A percentile compares a stretch with the other conserved stretches of the same genome.
These are phyloP conservation scores for Nothophoma quercina DNA, from an alignment of 2,329 filamentous ascomycete species.

Conservation along the genomic window DNA sequence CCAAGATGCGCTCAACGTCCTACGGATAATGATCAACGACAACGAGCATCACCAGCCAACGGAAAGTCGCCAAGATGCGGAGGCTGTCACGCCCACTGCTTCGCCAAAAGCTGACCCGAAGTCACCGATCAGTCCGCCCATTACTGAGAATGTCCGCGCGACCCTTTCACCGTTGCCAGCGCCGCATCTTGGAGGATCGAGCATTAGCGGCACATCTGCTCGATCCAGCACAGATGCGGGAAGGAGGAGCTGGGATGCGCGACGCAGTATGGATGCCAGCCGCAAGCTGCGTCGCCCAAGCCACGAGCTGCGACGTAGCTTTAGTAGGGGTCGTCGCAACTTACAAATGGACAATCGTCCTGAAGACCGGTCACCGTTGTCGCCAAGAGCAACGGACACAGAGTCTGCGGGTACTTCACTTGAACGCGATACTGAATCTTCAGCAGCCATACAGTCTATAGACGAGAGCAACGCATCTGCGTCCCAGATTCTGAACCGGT, in stretches of 20 bases:
- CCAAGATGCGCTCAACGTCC: conserved; percentile 79
- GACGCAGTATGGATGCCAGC: conserved; percentile 49
- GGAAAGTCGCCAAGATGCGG: conserved; percentile 16
- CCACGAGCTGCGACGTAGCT: conserved; percentile 63
- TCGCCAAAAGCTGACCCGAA: conserved; percentile 18
- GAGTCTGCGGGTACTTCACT: conserved; percentile 79
- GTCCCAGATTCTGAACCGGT: conserved; percentile 87
- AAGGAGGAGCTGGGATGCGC: conserved; percentile 51
- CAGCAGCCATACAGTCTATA: conserved; percentile 65
- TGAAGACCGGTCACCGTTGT: conserved; percentile 57
- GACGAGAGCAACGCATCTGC: conserved; percentile 81
- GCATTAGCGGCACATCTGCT: conserved; percentile 53
- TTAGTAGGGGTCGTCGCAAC: conserved; percentile 65
- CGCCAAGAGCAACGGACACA: conserved; percentile 65
- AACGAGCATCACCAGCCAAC: conserved; percentile 54
- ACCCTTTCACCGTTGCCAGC: conserved; percentile 54
- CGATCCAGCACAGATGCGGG: conserved; percentile 50
- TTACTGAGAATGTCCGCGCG: conserved; percentile 52
- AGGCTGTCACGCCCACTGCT: conserved; percentile 24
- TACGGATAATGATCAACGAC: conserved; percentile 76
- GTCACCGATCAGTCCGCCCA: conserved; percentile 35
- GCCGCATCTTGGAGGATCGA: conserved; percentile 42
- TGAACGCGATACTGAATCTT: conserved; percentile 78
- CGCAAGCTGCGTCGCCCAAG: conserved; percentile 62
- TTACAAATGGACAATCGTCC: conserved; percentile 60